Evolutionary conservation across 805 yeast genomes (phyloP), one percentile per base, ranked within the genome.

Genomic region (Cyberlindnera xishuangbannaensis): DNA sequence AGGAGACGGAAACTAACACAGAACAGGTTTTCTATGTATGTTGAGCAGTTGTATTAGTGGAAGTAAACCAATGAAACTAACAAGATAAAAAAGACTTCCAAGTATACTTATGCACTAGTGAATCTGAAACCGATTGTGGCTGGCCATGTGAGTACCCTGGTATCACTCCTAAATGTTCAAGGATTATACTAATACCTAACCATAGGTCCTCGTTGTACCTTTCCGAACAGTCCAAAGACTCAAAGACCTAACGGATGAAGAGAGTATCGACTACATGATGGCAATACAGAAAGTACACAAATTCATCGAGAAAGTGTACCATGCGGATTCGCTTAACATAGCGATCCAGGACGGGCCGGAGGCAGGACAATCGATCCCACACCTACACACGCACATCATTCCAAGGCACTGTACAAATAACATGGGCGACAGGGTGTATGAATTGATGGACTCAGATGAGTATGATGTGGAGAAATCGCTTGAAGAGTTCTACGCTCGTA

Each of bases 321-420:
- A 77, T 22, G 95, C 96, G 2, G 94, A 88, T 46, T 67, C 95
- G 1, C 52, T 87, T 39, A 94, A 94, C 53, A 70, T 92, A 25
- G 90, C 97, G 9, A 85, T 94, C 39, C 99, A 92, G 56, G 99
- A 92, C 55, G 98, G 98, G 0, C 83, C 87, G 0, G 86, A 86
- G 31, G 90, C 97, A 1, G 98, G 98, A 4, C 98, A 92, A 55
- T 75, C 88, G n/a, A 79, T 92, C 3, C 95, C 97, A 5, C 98
- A 92, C 58, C 68, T 90, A 18, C 98, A 92, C 56, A 82, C 95
- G 15, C 99, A 92, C 55, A 61, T 92, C 14, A 87, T 92, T 15
- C 99, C 99, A 6, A 68, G 99, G 25, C 77, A 70, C 53, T 66
- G 64, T 31, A 43, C 56, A 10, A 56, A 67, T 28, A 80, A 77